Percentiles rank a stretch among this genome's conserved stretches.
These are phyloP conservation scores for Phanerochaete sordida DNA, from an alignment of 768 basidiomycete genomes.

Conservation along the genomic window DNA sequence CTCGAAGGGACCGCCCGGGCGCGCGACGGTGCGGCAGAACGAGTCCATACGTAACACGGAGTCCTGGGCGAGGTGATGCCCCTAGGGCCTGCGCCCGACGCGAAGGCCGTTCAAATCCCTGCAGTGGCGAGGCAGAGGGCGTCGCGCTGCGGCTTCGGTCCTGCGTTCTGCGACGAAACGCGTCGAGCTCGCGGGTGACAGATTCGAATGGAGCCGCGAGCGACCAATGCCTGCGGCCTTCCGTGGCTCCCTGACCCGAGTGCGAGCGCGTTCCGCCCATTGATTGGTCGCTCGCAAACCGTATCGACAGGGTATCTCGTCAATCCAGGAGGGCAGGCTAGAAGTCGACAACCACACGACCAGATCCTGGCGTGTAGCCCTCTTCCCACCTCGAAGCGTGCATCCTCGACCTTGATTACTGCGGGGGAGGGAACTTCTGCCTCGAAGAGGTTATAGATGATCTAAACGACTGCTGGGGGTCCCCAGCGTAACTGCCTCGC, in stretches of 20 bases:
- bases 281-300: neutral
- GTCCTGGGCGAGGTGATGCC: neutral
- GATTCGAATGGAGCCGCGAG: neutral
- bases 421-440: constrained; percentile 7
- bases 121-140: neutral
- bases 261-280: neutral
- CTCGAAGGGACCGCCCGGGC: neutral
- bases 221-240: neutral
- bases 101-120: neutral
- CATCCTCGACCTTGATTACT: neutral
- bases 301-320: neutral
- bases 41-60: neutral
- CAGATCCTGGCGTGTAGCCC: neutral
- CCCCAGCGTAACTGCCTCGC: neutral
- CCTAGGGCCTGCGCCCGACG: neutral
- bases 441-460: constrained; percentile 3
- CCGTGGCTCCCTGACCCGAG: constrained; percentile 6
- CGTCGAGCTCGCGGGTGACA: neutral
- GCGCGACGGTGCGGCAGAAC: neutral
- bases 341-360: constrained; percentile 2
- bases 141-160: neutral
- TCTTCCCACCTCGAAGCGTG: constrained; percentile 7
- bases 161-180: neutral
- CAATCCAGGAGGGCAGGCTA: neutral
- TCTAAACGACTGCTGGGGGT: constrained; percentile 4